These are phyloP conservation scores for Backusella australiensis DNA, from an alignment of 192 early-diverging fungal genomes.

Conservation along the genomic window DNA sequence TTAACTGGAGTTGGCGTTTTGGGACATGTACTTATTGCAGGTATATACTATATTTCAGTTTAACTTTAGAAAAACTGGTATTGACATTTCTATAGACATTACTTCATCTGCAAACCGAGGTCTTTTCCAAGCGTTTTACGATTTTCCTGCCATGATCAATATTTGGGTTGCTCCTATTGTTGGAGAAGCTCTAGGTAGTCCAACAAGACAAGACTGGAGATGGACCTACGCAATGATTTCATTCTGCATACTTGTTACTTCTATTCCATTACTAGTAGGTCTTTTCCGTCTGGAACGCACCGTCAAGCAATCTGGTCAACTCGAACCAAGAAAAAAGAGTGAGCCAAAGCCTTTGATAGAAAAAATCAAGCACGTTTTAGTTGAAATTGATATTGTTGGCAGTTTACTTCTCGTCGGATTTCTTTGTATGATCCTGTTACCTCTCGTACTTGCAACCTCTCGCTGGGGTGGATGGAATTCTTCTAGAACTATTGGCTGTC, in stretches of 20 bases:
- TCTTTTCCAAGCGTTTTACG: constrained; percentile 18
- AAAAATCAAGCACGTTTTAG: background rate
- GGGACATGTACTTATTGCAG: constrained; percentile 18
- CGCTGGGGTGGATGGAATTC: constrained; percentile 21
- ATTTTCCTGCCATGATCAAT: constrained; percentile 20
- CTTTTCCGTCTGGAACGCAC: constrained; percentile 2
- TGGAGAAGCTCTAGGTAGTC: constrained; percentile 16
- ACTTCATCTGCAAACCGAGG: constrained; percentile 20
- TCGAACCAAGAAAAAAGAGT: background rate
- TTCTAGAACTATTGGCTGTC: constrained; percentile 14
- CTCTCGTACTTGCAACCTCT: constrained; percentile 20
- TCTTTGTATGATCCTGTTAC: constrained; percentile 19
- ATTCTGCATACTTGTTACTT: constrained; percentile 9
- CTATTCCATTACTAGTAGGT: constrained; percentile 10
- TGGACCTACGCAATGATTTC: constrained; percentile 27
- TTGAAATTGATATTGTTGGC: constrained; percentile 13
- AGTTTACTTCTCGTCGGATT: constrained; percentile 15
- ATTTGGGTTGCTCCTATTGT: constrained; percentile 21
- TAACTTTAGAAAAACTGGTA: background rate
- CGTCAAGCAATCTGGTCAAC: background rate
- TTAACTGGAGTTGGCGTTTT: constrained; percentile 13
- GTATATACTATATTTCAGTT: background rate
- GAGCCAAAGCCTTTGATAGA: constrained; percentile 8
- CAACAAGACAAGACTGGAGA: constrained; percentile 14
- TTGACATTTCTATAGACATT: constrained; percentile 4